Percentiles rank a stretch among this genome's conserved stretches.
Evolutionary conservation across 2,329 filamentous ascomycete species (phyloP).

Genomic region (Chrysosporium queenslandicum): DNA sequence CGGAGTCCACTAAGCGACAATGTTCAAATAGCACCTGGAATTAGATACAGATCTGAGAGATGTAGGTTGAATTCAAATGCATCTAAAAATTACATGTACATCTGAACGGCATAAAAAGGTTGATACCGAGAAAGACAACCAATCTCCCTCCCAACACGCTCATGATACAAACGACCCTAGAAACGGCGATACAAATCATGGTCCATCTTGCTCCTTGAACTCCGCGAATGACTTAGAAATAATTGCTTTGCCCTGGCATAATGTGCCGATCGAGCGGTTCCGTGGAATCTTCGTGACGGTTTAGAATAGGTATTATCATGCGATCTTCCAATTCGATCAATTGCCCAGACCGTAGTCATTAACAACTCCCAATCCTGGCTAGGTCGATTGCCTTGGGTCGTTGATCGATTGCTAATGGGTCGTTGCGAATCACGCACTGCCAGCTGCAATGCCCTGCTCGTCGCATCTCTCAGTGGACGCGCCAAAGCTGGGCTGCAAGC

Average conservation of each 20-base stretch:
- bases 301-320: conserved; percentile 26
- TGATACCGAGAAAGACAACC: neutral
- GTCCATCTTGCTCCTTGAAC: conserved; percentile 35
- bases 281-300: conserved; percentile 25
- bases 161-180: conserved; percentile 8
- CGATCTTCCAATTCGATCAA: conserved; percentile 35
- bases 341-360: conserved; percentile 39
- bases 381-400: conserved; percentile 25
- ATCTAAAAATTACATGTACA: conserved; percentile 7
- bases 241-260: conserved; percentile 8
- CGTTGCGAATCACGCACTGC: conserved; percentile 36
- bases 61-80: neutral
- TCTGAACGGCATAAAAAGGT: conserved; percentile 2
- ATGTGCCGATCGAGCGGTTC: conserved; percentile 9
- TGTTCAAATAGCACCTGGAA: too few relatives aligned
- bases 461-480: conserved; percentile 46
- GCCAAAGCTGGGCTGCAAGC: conserved; percentile 46
- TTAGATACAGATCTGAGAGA: too few relatives aligned
- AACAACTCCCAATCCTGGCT: conserved; percentile 37
- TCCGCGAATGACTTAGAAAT: conserved; percentile 22
- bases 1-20: too few relatives aligned
- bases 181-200: conserved; percentile 2
- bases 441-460: conserved; percentile 45
- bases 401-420: conserved; percentile 28
- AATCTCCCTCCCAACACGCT: neutral